Conservation (phyloP, 208 protist species). For the Crithidia bombi region DNA sequence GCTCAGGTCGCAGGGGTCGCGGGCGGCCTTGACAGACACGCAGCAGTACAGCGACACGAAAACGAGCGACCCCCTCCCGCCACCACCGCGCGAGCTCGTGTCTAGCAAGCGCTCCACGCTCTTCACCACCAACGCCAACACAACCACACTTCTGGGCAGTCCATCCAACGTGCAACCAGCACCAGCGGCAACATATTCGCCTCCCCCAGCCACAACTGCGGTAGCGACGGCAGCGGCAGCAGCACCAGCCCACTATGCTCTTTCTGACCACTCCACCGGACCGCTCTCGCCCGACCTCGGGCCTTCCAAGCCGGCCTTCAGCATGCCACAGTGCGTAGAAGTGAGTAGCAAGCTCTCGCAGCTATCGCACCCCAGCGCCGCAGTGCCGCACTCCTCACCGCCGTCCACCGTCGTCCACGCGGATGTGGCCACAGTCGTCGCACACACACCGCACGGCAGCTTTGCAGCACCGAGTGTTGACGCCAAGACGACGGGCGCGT, state of each 20-base stretch:
- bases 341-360: background rate
- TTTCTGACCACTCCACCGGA: background rate
- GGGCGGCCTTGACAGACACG: background rate
- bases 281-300: background rate
- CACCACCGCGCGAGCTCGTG: background rate
- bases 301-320: background rate
- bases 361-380: background rate
- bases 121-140: background rate
- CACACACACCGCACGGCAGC: conserved; percentile 11
- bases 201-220: background rate
- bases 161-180: background rate
- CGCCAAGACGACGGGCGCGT: background rate
- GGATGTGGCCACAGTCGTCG: background rate
- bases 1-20: background rate
- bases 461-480: conserved; percentile 1
- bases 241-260: background rate
- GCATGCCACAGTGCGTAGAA: background rate
- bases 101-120: conserved; percentile 3
- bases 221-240: background rate
- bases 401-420: background rate
- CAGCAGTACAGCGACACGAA: background rate
- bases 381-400: background rate
- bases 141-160: background rate
- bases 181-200: background rate
- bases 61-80: background rate